Evolutionary conservation across 192 early-diverging fungal species (phyloP).

Genomic region (Coemansia brasiliensis): DNA sequence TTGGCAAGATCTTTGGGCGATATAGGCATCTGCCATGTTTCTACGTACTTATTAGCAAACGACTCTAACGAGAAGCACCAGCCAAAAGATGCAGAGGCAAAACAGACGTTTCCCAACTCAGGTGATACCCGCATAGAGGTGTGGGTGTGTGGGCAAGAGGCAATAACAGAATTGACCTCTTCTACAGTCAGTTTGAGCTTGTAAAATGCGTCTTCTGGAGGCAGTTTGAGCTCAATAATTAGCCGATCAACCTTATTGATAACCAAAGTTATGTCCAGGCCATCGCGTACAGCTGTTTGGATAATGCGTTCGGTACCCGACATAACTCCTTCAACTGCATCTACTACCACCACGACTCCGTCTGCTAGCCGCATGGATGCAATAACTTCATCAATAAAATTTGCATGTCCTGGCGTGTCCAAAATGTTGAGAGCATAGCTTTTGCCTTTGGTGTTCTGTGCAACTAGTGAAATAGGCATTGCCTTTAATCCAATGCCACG

Average conservation of each 20-base stretch:
- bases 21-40: constrained; percentile 64
- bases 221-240: constrained; percentile 93
- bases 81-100: constrained; percentile 85
- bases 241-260: constrained; percentile 98
- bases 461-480: constrained; percentile 88
- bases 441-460: constrained; percentile 85
- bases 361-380: constrained; percentile 85
- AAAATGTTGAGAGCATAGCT: constrained; percentile 87
- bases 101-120: constrained; percentile 94
- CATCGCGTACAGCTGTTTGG: constrained; percentile 74
- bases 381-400: constrained; percentile 92
- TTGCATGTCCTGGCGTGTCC: constrained; percentile 95
- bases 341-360: constrained; percentile 90
- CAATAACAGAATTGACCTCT: constrained; percentile 87
- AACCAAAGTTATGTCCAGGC: constrained; percentile 79
- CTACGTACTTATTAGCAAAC: constrained; percentile 88
- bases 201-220: constrained; percentile 95
- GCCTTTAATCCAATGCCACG: constrained; percentile 90
- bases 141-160: constrained; percentile 20
- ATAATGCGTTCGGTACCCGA: constrained; percentile 87
- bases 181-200: constrained; percentile 95
- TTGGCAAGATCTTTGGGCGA: constrained; percentile 74
- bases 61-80: constrained; percentile 93
- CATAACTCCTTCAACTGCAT: constrained; percentile 98
- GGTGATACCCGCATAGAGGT: constrained; percentile 71